Conservation (phyloP, 345 rosid genomes). For the Pugionium cornutum region DNA sequence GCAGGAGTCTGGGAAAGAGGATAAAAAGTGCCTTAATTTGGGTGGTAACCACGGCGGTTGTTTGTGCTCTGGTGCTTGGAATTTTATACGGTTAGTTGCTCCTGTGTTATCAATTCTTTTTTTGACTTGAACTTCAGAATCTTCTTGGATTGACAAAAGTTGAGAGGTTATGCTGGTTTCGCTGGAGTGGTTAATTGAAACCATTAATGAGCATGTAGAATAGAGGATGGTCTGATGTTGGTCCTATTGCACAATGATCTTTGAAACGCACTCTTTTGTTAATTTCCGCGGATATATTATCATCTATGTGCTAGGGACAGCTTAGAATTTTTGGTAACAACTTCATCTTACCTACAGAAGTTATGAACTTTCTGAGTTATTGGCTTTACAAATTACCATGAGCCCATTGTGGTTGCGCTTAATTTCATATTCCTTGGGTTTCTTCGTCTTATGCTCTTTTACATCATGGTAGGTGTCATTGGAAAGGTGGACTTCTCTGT, state of each 20-base stretch:
- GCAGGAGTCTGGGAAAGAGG: constrained; percentile 86
- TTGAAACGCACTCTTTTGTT: constrained; percentile 8
- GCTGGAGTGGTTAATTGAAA: constrained; percentile 1
- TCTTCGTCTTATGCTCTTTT: constrained; percentile 21
- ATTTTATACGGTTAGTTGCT: constrained; percentile 78
- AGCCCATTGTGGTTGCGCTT: not conserved
- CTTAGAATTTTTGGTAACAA: constrained; percentile 3
- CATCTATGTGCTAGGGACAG: constrained; percentile 1
- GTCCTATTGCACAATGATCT: not conserved
- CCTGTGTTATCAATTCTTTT: too few species aligned
- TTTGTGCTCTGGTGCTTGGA: constrained; percentile 85
- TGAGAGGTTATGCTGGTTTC: constrained; percentile 4
- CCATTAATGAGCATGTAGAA: not conserved
- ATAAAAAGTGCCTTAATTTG: constrained; percentile 81
- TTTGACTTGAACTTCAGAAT: not conserved
- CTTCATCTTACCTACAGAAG: not conserved
- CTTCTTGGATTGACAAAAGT: not conserved
- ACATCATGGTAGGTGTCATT: constrained; percentile 57
- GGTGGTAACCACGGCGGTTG: constrained; percentile 83
- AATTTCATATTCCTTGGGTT: constrained; percentile 1
- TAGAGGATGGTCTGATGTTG: constrained; percentile 4
- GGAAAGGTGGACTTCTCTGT: constrained; percentile 99
- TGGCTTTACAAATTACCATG: not conserved
- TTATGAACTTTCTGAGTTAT: not conserved
- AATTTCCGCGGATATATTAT: not conserved